Percentiles rank a stretch among this genome's conserved stretches.
phyloP scores from a whole-genome alignment of 116 monocot species.

The Trichopus zeylanicus region DNA sequence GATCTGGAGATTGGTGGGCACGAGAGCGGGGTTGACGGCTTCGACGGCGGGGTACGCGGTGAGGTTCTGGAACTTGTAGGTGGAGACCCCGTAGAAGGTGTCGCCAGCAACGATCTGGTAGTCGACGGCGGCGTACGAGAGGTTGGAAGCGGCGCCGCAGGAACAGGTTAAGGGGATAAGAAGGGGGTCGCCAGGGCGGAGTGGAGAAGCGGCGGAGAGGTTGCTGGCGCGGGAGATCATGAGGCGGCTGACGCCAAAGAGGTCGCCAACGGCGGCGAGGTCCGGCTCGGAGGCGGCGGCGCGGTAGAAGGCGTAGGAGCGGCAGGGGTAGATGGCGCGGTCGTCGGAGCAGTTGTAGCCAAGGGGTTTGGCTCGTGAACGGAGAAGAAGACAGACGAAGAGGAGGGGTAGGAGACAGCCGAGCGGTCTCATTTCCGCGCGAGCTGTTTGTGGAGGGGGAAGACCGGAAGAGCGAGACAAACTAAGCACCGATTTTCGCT shows the following conservation, averaged over 20 bases:
- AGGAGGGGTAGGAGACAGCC: background rate
- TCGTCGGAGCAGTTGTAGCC: constrained; percentile 53
- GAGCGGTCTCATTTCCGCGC: too few species aligned
- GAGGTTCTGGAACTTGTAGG: constrained; percentile 34
- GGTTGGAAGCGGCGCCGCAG: constrained; percentile 25
- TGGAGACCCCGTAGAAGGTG: constrained; percentile 51
- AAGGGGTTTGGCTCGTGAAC: constrained; percentile 1
- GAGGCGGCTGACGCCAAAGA: constrained; percentile 52
- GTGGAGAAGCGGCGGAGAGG: constrained; percentile 26
- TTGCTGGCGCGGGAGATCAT: constrained; percentile 53
- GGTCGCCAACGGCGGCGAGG: constrained; percentile 46
- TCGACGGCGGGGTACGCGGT: constrained; percentile 45
- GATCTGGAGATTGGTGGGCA: constrained; percentile 39
- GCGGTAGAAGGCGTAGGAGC: constrained; percentile 67
- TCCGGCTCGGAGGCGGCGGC: constrained; percentile 22
- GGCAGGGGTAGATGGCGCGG: constrained; percentile 52
- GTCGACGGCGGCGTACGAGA: constrained; percentile 30
- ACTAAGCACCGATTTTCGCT: too few species aligned
- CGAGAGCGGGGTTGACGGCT: constrained; percentile 44
- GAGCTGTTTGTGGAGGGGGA: too few species aligned
- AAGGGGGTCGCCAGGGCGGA: constrained; percentile 35
- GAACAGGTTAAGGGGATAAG: constrained; percentile 60
- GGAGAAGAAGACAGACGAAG: background rate
- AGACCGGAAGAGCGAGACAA: too few species aligned
- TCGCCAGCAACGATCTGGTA: constrained; percentile 57